Percentiles rank a stretch among this genome's conserved stretches.
These are phyloP conservation scores for Hibiscus trionum DNA, from an alignment of 345 rosid genomes.

Conservation along the genomic window DNA sequence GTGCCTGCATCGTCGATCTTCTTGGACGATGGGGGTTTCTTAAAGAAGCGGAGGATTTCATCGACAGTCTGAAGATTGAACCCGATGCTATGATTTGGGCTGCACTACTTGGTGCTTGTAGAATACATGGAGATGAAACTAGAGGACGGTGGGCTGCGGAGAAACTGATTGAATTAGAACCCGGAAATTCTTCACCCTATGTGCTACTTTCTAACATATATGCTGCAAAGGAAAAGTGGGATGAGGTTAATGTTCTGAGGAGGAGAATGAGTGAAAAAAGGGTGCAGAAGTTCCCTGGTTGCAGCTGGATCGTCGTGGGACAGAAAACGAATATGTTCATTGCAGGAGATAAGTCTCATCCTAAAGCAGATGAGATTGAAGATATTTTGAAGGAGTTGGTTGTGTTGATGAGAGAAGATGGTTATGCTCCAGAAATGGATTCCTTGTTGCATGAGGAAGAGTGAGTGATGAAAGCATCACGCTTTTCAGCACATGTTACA, in stretches of 20 bases:
- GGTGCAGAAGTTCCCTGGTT: conserved; percentile 72
- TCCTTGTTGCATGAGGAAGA: conserved; percentile 18
- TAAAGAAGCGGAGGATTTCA: conserved; percentile 69
- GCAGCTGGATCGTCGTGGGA: conserved; percentile 73
- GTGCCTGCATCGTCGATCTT: conserved; percentile 92
- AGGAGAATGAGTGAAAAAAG: conserved; percentile 69
- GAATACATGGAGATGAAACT: conserved; percentile 73
- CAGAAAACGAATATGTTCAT: conserved; percentile 47
- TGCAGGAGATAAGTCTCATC: conserved; percentile 70
- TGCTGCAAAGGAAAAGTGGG: conserved; percentile 79
- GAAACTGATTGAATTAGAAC: conserved; percentile 69
- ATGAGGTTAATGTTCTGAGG: conserved; percentile 57
- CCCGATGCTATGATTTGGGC: conserved; percentile 82
- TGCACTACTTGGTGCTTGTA: conserved; percentile 79
- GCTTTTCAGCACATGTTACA: background rate
- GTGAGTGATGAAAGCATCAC: background rate
- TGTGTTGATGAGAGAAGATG: conserved; percentile 28
- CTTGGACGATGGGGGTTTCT: conserved; percentile 92
- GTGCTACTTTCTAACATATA: conserved; percentile 75
- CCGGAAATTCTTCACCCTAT: conserved; percentile 68
- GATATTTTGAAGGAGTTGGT: conserved; percentile 37
- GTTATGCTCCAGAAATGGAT: conserved; percentile 19
- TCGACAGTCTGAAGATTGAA: conserved; percentile 42
- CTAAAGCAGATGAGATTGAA: conserved; percentile 32
- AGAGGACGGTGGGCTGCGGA: conserved; percentile 63